Base-by-base conservation (phyloP, 176 grass and related monocot species). In the Aegilops longissima region DNA sequence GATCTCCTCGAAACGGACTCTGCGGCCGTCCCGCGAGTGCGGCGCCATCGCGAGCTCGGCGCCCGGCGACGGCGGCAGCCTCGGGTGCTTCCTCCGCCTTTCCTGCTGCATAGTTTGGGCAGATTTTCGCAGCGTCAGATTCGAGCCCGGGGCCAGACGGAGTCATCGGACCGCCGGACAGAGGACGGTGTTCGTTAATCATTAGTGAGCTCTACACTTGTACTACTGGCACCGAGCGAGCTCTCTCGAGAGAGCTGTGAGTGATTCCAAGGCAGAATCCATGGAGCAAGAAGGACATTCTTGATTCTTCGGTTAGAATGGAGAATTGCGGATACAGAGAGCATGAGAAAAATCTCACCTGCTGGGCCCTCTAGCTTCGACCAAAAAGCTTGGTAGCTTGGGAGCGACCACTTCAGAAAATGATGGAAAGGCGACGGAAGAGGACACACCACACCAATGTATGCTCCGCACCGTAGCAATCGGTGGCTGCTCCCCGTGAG, bases 101-200 rank as follows among this genome's bases (percentile, higher is more conserved):
- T 88, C 86, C 88, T 90, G 82, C 59, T 75, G 86, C 86, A 80
- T 12, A 45, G 42, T 69, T 77, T 27, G 49, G 70, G 64, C 81
- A 77, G 51, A 54, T 70, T 91, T 61, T 61, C 2, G 45, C 21
- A 8, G 85, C 76, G 86, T 91, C 89, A 88, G 90, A 85, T 88
- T 88, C 49, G 27, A 25, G 31, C 3, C 65, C 66, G 34, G 12
- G 80, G 76, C 23, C 9, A 66, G 44, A 58, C 40, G 73, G 79
- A 56, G 5, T 1, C 82, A 64, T 23, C 88, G 78, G 79, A 47
- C 10, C 30, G 47, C 13, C 49, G 49, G 51, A 54, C 16, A 29
- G 38, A 13, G 61, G 47, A 61, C 30, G 33, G 36, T 61, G 44
- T 16, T 40, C 36, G 27, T 16, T n/a, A 61, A 54, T 18, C 51